phyloP scores from a whole-genome alignment of 805 yeast genomes.

The Schwanniomyces pseudopolymorphus region DNA sequence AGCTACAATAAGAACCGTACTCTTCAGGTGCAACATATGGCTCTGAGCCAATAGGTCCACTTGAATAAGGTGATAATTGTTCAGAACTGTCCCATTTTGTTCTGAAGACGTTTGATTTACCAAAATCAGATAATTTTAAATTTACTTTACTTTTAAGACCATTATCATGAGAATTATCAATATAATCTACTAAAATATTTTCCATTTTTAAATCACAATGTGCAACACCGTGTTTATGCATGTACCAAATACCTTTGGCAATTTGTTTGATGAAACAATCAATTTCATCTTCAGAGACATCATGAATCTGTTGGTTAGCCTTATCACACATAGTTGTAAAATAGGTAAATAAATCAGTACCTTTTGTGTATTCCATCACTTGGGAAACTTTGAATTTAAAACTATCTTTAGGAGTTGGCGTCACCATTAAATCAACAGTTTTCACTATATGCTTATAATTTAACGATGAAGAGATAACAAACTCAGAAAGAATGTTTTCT shows the following conservation, averaged over 20 bases:
- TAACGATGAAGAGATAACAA: slow-evolving; percentile 78
- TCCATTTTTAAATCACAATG: slow-evolving; percentile 94
- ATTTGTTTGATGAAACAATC: slow-evolving; percentile 91
- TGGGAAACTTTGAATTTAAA: slow-evolving; percentile 22
- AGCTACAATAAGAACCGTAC: slow-evolving; percentile 8
- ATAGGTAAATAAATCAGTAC: slow-evolving; percentile 37
- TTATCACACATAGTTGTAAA: slow-evolving; percentile 15
- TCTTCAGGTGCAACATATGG: slow-evolving; percentile 95
- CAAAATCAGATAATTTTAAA: slow-evolving; percentile 65
- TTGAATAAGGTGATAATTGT: slow-evolving; percentile 48
- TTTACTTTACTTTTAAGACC: slow-evolving; percentile 11
- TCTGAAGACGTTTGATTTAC: slow-evolving; percentile 85
- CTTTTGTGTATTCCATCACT: slow-evolving; percentile 39
- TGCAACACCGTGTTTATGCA: slow-evolving; percentile 91
- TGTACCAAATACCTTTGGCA: slow-evolving; percentile 74
- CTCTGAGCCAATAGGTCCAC: slow-evolving; percentile 81
- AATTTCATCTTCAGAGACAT: slow-evolving; percentile 53
- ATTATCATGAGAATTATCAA: slow-evolving; percentile 1
- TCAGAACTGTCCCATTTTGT: slow-evolving; percentile 72
- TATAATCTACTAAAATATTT: slow-evolving; percentile 56
- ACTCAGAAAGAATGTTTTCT: slow-evolving; percentile 83
- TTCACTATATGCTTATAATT: slow-evolving; percentile 75
- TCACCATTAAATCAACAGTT: slow-evolving; percentile 71
- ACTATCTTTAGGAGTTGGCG: slow-evolving; percentile 14
- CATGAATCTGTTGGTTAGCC: slow-evolving; percentile 7